Evolutionary conservation across 1,284 basidiomycete genomes (phyloP), one percentile per base, ranked within the genome.

Genomic region (Tilletia walkeri): DNA sequence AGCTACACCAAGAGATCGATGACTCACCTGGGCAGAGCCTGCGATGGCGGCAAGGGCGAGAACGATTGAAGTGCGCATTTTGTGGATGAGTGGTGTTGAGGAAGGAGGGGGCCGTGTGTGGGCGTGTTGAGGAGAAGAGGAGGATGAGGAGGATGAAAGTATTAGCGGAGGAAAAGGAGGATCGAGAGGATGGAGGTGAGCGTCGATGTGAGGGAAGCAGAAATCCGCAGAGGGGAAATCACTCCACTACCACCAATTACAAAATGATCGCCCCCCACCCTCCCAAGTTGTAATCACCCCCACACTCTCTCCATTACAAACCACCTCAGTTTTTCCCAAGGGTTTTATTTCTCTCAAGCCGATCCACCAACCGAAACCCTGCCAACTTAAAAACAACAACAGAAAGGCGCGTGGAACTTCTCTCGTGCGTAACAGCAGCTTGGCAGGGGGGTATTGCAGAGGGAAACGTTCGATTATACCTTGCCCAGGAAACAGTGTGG

Each of bases 41-140:
- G 59, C 59, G 20, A 63, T 63, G 59, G 59, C 59, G 36, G 59
- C 59, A 36, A 63, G 59, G 36, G 59, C 59, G 36, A 63, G 10
- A n/a, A 38, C 59, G 59, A 63, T 38, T 10, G 59, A 63, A 16
- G 36, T 34, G 36, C 59, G 59, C 59, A 63, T 63, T 39, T 36
- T 61, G 3, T 18, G 7, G n/a, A 53, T 53, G 4, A 3, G n/a
- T 30, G 24, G 6, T 61, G 56, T 18, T 63, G 18, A 63, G 20
- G 30, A n/a, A 41, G 36, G 34, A n/a, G 38, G n/a, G 38, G 50
- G 50, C 50, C 50, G 50, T 24, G 50, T 53, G 50, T 53, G 50
- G 50, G 20, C 50, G 50, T 53, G 50, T 53, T 20, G 54, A 56
- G 54, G 54, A 56, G 20, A 45, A 24, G 54, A 53, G 5, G 50